Evolutionary conservation across 139 green algal genomes (phyloP), one percentile per base, ranked within the genome.

Genomic region (Picochlorum sp.): DNA sequence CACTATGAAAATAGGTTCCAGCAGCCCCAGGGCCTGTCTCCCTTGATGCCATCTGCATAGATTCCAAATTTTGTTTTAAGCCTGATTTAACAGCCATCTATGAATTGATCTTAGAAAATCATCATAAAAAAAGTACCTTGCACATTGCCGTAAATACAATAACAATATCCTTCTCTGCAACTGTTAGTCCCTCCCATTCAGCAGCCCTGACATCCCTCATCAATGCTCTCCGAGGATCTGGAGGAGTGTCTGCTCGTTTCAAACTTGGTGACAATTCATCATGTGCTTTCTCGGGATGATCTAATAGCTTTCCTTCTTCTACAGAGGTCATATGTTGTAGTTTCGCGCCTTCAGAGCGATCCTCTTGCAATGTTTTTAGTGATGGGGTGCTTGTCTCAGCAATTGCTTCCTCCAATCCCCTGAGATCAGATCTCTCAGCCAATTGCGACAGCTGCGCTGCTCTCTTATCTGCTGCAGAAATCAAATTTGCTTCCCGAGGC

Each of bases 71-170:
- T 18, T 47, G 18, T 47, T 47, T 18, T 18, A 18, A 47, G 18
- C 39, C 39, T 47, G 39, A 47, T 18, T 47, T 18, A 47, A 47
- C 18, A 47, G 39, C 39, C 18, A 47, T 25, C 18, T 47, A 47
- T 47, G 39, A 47, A 47, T 18, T 47, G 39, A 18, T n/a, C n/a
- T n/a, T n/a, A n/a, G n/a, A n/a, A n/a, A n/a, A n/a, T n/a, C n/a
- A n/a, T n/a, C n/a, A n/a, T n/a, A n/a, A n/a, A n/a, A n/a, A n/a
- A n/a, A n/a, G n/a, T 65, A n/a, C n/a, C n/a, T 91, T 94, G 75
- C 86, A 94, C 57, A 96, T 85, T n/a, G 87, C 84, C 0, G 68
- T 81, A 18, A 96, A 51, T 57, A 96, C 82, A 20, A 85, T 79
- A 26, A 95, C 62, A 45, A 88, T 82, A 54, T 96, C 89, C 10